Base-by-base conservation (phyloP, 78 protist genomes). In the Dictyostelium citrinum region DNA sequence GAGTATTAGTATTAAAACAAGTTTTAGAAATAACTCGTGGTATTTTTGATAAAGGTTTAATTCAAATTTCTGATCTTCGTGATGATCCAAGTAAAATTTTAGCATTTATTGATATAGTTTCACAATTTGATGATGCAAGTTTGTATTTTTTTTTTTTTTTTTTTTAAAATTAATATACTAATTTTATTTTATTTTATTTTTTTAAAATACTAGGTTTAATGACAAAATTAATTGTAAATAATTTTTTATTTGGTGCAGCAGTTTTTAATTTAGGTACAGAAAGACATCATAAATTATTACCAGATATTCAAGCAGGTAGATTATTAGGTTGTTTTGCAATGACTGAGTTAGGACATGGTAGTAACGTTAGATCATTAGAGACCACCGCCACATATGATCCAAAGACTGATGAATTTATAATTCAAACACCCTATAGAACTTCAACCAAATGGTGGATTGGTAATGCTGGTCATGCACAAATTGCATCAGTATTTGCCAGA, bases 311-410 rank as follows among this genome's bases (percentile, higher is more conserved):
- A 46, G 1, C 41, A 41, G 93, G 93, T 11, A 78, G 33, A 88
- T 68, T 88, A 35, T 78, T 88, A 2, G 98, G 98, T 11, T 96
- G 98, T 76, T 91, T 84, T 72, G 90, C 95, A 72, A 83, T 84
- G 95, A 95, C 97, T 24, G 97, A 95, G 33, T 71, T 95, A 33
- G 97, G 96, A 17, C 97, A 95, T 91, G 97, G 97, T 20, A 43
- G 86, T n/a, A 90, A 90, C 77, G 96, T 95, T 24, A 79, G 98
- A 61, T 93, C 96, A 31, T 85, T 97, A 67, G 96, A 96, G 46
- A 97, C 98, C 0, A 94, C 91, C 12, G 98, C 98, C 16, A 91
- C 92, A 2, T 97, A 97, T 75, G 94, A 90, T 58, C 81, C 80
- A 71, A 91, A 51, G 33, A 64, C 75, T 3, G 49, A 97, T 68